phyloP scores from a whole-genome alignment of 768 basidiomycete species.

The Hortiboletus campestris region DNA sequence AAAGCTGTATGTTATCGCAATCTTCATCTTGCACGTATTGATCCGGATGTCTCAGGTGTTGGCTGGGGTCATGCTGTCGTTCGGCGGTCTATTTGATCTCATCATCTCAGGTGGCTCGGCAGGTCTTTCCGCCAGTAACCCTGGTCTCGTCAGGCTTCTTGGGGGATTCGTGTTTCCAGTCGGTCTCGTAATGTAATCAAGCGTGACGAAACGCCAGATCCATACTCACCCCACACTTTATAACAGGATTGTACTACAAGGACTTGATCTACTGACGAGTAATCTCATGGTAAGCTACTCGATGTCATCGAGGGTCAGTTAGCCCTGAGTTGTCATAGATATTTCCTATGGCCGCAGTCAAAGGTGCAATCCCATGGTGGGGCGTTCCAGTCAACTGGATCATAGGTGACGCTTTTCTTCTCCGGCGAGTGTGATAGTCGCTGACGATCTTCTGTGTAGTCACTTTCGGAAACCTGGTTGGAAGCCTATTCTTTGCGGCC shows the following conservation, averaged over 20 bases:
- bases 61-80: slow-evolving; percentile 73
- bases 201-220: neutral
- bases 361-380: slow-evolving; percentile 68
- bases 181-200: slow-evolving; percentile 69
- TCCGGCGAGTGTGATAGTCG: neutral
- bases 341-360: slow-evolving; percentile 67
- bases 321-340: slow-evolving; percentile 39
- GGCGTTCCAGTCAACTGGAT: slow-evolving; percentile 65
- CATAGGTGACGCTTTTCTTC: slow-evolving; percentile 46
- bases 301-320: no score
- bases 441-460: slow-evolving; percentile 38
- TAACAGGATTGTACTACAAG: slow-evolving; percentile 68
- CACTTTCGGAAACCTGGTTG: slow-evolving; percentile 65
- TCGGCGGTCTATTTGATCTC: slow-evolving; percentile 66
- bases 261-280: slow-evolving; percentile 68
- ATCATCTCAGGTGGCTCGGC: slow-evolving; percentile 60
- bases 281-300: slow-evolving; percentile 62
- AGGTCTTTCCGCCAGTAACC: slow-evolving; percentile 49
- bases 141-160: slow-evolving; percentile 65
- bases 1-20: slow-evolving; percentile 56
- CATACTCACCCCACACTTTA: neutral
- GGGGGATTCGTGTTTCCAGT: slow-evolving; percentile 73
- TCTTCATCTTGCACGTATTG: neutral
- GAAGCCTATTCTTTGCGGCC: slow-evolving; percentile 68
- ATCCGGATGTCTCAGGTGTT: slow-evolving; percentile 43